Evolutionary conservation across 2,329 filamentous ascomycete genomes (phyloP).

Genomic region (Neobulgaria alba): DNA sequence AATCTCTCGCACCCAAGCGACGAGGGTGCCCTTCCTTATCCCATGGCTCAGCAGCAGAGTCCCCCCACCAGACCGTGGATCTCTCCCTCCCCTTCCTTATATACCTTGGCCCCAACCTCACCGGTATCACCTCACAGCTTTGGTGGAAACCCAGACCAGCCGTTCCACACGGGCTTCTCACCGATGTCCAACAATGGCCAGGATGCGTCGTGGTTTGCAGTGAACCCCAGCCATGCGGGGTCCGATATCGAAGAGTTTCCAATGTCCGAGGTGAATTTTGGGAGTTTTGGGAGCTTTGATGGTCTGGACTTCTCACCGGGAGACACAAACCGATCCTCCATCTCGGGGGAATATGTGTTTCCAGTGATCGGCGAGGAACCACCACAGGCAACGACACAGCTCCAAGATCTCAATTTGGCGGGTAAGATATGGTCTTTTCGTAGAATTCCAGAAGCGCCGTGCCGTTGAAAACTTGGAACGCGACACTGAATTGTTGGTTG

Average conservation of each 20-base stretch:
- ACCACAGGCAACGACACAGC: slow-evolving; percentile 6
- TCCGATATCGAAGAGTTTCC: slow-evolving; percentile 14
- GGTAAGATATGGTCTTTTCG: slow-evolving; percentile 7
- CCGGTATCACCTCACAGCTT: slow-evolving; percentile 14
- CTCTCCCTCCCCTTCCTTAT: slow-evolving; percentile 8
- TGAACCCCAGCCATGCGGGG: slow-evolving; percentile 6
- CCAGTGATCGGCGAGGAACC: slow-evolving; percentile 11
- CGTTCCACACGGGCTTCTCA: slow-evolving; percentile 10
- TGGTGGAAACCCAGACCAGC: slow-evolving; percentile 10
- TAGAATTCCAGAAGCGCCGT: not conserved
- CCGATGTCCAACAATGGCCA: slow-evolving; percentile 14
- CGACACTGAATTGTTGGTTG: no score
- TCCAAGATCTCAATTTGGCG: slow-evolving; percentile 16
- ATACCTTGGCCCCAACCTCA: slow-evolving; percentile 14
- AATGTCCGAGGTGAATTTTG: slow-evolving; percentile 18
- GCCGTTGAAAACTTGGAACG: not conserved
- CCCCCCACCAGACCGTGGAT: slow-evolving; percentile 11
- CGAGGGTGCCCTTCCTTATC: slow-evolving; percentile 5
- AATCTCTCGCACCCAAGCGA: slow-evolving; percentile 5
- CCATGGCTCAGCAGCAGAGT: slow-evolving; percentile 11
- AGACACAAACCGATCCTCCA: slow-evolving; percentile 16
- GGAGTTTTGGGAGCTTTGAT: slow-evolving; percentile 20
- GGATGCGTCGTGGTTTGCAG: slow-evolving; percentile 14
- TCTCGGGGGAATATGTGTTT: slow-evolving; percentile 19
- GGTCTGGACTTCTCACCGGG: slow-evolving; percentile 11